A percentile compares a stretch with the other conserved stretches of the same genome.
Conservation (phyloP, 805 yeast genomes). For the Pichia nanzhaoensis region DNA sequence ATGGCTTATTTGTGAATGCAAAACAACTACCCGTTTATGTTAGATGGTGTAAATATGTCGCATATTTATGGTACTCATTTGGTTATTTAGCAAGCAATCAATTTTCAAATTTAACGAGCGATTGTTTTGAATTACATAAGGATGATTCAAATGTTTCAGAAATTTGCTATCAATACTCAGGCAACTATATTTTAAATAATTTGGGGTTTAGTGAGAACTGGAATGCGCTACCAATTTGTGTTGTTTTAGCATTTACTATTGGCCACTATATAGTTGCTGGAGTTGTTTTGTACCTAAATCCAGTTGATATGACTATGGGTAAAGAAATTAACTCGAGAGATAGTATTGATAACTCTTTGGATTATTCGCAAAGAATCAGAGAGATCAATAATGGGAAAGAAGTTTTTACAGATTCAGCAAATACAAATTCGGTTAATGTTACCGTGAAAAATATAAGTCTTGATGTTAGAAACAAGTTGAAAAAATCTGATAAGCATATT, state of each 20-base stretch:
- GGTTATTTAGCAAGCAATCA: conserved; percentile 63
- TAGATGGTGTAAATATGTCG: conserved; percentile 73
- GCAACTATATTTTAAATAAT: conserved; percentile 43
- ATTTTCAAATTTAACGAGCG: conserved; percentile 55
- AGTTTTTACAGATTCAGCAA: background rate
- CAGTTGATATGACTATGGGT: conserved; percentile 48
- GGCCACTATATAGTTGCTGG: conserved; percentile 48
- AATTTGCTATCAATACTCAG: conserved; percentile 45
- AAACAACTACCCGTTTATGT: conserved; percentile 76
- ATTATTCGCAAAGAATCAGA: conserved; percentile 1
- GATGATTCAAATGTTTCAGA: conserved; percentile 24
- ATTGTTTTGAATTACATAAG: conserved; percentile 38
- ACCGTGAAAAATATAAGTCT: conserved; percentile 19
- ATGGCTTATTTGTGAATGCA: conserved; percentile 76
- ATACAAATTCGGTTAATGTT: conserved; percentile 12
- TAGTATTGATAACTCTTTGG: conserved; percentile 14
- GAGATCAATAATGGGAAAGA: background rate
- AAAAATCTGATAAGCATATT: conserved; percentile 26
- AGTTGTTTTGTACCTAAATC: conserved; percentile 39
- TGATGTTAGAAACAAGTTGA: conserved; percentile 19
- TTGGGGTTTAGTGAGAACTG: conserved; percentile 62
- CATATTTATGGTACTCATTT: conserved; percentile 73
- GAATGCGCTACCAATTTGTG: conserved; percentile 59
- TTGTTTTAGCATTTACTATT: conserved; percentile 50
- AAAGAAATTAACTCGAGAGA: conserved; percentile 21